These are phyloP conservation scores for Stemphylium vesicarium DNA, from an alignment of 2,329 filamentous ascomycete species.

Conservation along the genomic window DNA sequence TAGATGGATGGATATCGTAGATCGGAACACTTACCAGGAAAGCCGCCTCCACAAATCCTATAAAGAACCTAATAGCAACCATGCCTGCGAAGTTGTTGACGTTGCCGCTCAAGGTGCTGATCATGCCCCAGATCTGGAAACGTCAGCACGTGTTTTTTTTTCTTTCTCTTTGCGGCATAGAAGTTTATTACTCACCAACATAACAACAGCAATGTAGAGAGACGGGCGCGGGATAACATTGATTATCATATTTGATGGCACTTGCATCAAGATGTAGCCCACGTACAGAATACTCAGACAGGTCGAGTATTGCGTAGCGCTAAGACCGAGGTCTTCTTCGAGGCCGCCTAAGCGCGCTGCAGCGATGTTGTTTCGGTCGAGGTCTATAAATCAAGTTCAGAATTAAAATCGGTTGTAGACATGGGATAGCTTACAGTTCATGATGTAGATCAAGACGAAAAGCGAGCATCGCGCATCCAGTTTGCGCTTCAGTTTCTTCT, in stretches of 20 bases:
- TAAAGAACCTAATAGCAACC: constrained; percentile 47
- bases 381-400: neutral
- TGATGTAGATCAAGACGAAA: constrained; percentile 48
- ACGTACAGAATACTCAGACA: constrained; percentile 42
- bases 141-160: neutral
- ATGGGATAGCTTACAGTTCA: constrained; percentile 31
- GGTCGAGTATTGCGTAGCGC: constrained; percentile 42
- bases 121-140: constrained; percentile 46
- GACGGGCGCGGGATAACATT: constrained; percentile 44
- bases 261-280: constrained; percentile 27
- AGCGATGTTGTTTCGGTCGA: constrained; percentile 43
- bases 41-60: constrained; percentile 49
- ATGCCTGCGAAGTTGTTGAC: constrained; percentile 45
- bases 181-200: constrained; percentile 25
- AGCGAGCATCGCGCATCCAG: constrained; percentile 41
- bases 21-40: constrained; percentile 52
- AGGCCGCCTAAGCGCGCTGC: constrained; percentile 43
- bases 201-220: constrained; percentile 46
- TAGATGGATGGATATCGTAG: neutral
- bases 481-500: constrained; percentile 46
- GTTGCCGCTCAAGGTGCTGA: constrained; percentile 46
- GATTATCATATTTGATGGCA: constrained; percentile 56
- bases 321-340: constrained; percentile 39
- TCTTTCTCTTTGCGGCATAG: no score
- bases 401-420: no score